Evolutionary conservation across 2,329 filamentous ascomycete species (phyloP), one percentile per base, ranked within the genome.

Genomic region (Diaporthe caulivora): DNA sequence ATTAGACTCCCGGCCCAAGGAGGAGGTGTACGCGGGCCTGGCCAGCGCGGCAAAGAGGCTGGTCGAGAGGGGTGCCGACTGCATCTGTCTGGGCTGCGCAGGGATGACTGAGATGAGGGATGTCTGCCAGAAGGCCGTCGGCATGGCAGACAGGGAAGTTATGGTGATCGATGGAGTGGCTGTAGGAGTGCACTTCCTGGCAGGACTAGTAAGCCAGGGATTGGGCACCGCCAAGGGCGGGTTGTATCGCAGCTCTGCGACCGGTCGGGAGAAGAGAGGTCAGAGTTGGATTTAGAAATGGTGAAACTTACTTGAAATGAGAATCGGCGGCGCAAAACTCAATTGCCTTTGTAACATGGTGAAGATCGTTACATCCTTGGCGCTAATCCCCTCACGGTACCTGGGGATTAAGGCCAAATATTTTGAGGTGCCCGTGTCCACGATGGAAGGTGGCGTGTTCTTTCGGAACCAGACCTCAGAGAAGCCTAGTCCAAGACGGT

Each of bases 91-190:
- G 34, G 86, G 86, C 0, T 88, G 86, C 76, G 86, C 86, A 21
- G 86, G 86, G 0, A 87, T 88, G 86, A 83, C 83, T 13, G 84
- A 83, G 53, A 79, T 88, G 80, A 74, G 84, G 69, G 70, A 78
- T 31, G 84, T 83, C 5, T 85, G 87, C 54, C 85, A 87, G 75
- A 80, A 85, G 37, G 85, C 83, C 0, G 87, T 89, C 0, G 82
- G 82, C 0, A 80, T 82, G 40, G 81, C 83, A 58, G 83, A 86
- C 42, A 77, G 81, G 42, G 79, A 77, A 21, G 80, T 83, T 5
- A 86, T 86, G 78, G 85, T 89, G 10, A 81, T 89, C 34, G 87
- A 89, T 80, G 86, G 87, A 0, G 87, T 89, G 1, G 82, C 84
- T 34, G 83, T 85, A 11, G 86, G 85, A 0, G 82, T 87, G 24